Evolutionary conservation across 2,329 filamentous ascomycete species (phyloP).

Genomic region (Neofusicoccum umdonicola): DNA sequence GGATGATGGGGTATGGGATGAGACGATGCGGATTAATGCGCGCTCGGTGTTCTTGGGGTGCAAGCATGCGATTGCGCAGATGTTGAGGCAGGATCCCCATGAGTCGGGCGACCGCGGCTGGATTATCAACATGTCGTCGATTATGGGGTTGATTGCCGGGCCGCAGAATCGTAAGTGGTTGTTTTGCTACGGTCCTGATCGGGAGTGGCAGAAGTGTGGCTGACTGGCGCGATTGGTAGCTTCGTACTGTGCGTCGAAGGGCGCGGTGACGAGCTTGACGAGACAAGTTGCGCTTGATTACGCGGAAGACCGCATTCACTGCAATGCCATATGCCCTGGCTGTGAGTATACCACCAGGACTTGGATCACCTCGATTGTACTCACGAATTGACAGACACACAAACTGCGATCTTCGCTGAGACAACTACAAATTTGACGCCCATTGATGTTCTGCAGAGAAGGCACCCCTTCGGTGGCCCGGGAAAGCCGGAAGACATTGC

Average conservation of each 20-base stretch:
- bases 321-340: constrained; percentile 56
- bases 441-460: constrained; percentile 9
- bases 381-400: background rate
- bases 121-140: constrained; percentile 56
- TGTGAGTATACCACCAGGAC: constrained; percentile 30
- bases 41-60: constrained; percentile 35
- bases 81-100: constrained; percentile 31
- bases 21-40: constrained; percentile 31
- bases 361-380: background rate
- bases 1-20: constrained; percentile 28
- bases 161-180: constrained; percentile 17
- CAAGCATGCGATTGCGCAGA: constrained; percentile 32
- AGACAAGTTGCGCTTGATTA: constrained; percentile 52
- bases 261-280: constrained; percentile 47
- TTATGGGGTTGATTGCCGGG: constrained; percentile 33
- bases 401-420: background rate
- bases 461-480: constrained; percentile 33
- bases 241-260: constrained; percentile 51
- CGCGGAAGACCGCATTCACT: constrained; percentile 48
- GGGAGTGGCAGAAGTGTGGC: background rate
- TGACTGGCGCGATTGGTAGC: background rate
- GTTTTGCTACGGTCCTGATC: background rate
- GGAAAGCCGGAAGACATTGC: constrained; percentile 34
- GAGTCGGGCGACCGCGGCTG: constrained; percentile 41
- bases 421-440: background rate